phyloP scores from a whole-genome alignment of 1,139 yeast species.

The Casaregolazyma lundiana region DNA sequence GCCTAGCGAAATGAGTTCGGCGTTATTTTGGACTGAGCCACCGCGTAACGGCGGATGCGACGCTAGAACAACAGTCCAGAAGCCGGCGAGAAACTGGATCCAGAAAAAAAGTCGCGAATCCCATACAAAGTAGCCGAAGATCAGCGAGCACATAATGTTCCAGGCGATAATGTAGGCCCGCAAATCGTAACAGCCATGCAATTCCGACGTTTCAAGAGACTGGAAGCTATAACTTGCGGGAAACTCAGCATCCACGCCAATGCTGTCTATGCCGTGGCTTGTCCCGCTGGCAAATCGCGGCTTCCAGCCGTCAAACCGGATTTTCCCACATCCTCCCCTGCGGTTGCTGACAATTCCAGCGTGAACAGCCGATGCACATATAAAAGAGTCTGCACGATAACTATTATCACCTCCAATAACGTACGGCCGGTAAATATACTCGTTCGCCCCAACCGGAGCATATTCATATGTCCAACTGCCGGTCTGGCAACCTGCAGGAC shows the following conservation, averaged over 20 bases:
- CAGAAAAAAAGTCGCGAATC: conserved; percentile 58
- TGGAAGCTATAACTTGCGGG: conserved; percentile 67
- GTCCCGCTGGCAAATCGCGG: conserved; percentile 37
- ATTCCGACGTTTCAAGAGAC: conserved; percentile 29
- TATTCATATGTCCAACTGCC: conserved; percentile 74
- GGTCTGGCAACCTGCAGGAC: conserved; percentile 85
- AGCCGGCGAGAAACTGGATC: conserved; percentile 62
- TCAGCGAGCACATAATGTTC: conserved; percentile 53
- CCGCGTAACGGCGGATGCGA: conserved; percentile 79
- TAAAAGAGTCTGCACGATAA: conserved; percentile 82
- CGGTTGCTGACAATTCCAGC: conserved; percentile 71
- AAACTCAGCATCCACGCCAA: conserved; percentile 65
- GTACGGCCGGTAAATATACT: conserved; percentile 66
- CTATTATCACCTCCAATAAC: conserved; percentile 66
- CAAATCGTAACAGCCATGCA: conserved; percentile 59
- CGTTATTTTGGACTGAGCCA: conserved; percentile 45
- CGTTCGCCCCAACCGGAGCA: conserved; percentile 66
- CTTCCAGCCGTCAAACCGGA: conserved; percentile 51
- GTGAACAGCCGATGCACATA: conserved; percentile 89
- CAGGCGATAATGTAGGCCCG: conserved; percentile 51
- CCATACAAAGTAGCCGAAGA: conserved; percentile 52
- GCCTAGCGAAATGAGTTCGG: conserved; percentile 64
- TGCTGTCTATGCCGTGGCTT: conserved; percentile 47
- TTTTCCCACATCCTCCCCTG: conserved; percentile 75
- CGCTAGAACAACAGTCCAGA: conserved; percentile 77